Conservation (phyloP, 805 yeast species). For the Lachancea meyersii region DNA sequence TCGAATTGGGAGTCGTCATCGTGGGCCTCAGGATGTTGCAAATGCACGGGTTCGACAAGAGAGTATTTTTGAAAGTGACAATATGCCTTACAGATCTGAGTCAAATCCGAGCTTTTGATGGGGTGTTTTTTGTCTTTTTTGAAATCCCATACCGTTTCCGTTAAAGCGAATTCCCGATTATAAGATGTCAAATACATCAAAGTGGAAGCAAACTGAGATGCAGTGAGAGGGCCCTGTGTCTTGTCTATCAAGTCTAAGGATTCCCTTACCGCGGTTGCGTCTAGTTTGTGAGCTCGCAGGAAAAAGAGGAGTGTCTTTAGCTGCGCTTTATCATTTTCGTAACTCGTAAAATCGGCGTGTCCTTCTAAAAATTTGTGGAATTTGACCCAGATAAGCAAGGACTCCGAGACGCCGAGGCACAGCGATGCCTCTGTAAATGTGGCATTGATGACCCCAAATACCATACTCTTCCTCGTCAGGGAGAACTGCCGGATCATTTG, state of each 20-base stretch:
- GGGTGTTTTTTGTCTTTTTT: conserved; percentile 22
- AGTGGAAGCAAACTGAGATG: conserved; percentile 29
- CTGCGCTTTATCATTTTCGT: conserved; percentile 15
- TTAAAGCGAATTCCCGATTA: conserved; percentile 12
- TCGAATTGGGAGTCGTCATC: conserved; percentile 41
- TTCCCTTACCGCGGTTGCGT: neutral
- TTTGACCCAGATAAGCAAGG: conserved; percentile 22
- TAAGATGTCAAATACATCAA: conserved; percentile 19
- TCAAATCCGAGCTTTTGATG: conserved; percentile 18
- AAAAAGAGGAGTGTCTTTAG: conserved; percentile 17
- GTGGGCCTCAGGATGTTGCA: conserved; percentile 37
- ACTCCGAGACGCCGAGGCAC: conserved; percentile 1
- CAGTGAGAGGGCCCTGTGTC: conserved; percentile 17
- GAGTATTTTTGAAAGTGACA: conserved; percentile 18
- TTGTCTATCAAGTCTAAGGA: conserved; percentile 4
- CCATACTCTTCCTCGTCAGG: conserved; percentile 14
- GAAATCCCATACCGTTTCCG: conserved; percentile 30
- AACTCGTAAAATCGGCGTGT: conserved; percentile 23
- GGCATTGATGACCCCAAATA: conserved; percentile 16
- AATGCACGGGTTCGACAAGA: conserved; percentile 34
- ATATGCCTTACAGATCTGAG: conserved; percentile 22
- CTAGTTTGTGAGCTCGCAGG: conserved; percentile 11
- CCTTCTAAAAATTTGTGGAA: conserved; percentile 24
- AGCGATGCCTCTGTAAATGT: conserved; percentile 11
- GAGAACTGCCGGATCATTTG: conserved; percentile 21